phyloP scores from a whole-genome alignment of 78 protist genomes.

The Reticulomyxa filosa region DNA sequence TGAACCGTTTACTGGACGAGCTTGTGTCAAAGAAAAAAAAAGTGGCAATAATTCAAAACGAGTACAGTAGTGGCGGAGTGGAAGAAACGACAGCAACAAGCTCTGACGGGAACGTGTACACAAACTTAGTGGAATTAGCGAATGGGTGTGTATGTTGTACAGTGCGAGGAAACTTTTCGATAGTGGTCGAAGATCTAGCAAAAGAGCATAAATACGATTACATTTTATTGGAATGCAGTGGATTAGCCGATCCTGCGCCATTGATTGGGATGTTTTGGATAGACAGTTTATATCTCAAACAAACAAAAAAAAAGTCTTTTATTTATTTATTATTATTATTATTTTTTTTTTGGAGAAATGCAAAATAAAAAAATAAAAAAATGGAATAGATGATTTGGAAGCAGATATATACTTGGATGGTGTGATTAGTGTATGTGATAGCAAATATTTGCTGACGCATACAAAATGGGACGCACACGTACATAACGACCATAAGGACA shows the following conservation, averaged over 20 bases:
- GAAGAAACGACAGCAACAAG: neutral
- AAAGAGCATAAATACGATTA: no score
- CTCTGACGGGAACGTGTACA: neutral
- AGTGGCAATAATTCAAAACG: constrained; percentile 25
- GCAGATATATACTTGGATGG: no score
- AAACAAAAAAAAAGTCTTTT: no score
- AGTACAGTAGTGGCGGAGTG: constrained; percentile 4
- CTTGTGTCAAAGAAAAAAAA: constrained; percentile 20
- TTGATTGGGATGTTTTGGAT: neutral
- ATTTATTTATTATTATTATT: no score
- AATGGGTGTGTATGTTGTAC: constrained; percentile 68
- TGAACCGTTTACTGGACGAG: constrained; percentile 39
- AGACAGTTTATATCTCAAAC: no score
- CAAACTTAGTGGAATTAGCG: constrained; percentile 39
- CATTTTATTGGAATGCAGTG: constrained; percentile 1
- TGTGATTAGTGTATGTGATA: no score
- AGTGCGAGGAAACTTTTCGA: constrained; percentile 25
- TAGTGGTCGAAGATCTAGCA: constrained; percentile 31
- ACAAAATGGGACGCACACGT: no score
- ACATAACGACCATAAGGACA: neutral
- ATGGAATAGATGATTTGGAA: no score
- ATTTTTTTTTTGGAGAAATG: no score
- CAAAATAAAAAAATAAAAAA: no score
- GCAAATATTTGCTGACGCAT: no score
- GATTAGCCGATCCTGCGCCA: constrained; percentile 4